Percentiles rank a stretch among this genome's conserved stretches.
Conservation (phyloP, 805 yeast genomes). For the Monosporozyma solicola region DNA sequence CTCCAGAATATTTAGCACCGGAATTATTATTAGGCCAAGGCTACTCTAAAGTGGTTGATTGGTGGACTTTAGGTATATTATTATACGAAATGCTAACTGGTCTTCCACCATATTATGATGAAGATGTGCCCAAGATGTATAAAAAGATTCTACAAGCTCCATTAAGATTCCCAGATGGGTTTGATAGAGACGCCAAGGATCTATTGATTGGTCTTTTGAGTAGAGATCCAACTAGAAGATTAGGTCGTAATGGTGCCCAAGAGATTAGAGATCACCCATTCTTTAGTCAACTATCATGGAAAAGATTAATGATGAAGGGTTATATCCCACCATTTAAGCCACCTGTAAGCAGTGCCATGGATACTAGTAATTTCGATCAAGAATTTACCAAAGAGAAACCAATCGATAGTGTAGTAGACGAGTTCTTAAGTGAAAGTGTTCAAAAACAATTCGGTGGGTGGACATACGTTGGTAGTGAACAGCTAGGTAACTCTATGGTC, state of each 20-base stretch:
- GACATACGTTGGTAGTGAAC: conserved; percentile 79
- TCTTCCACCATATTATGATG: conserved; percentile 94
- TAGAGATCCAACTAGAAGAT: conserved; percentile 75
- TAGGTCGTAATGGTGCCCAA: conserved; percentile 71
- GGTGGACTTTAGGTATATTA: conserved; percentile 97
- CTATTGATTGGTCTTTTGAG: conserved; percentile 64
- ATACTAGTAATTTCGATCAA: conserved; percentile 87
- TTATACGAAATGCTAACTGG: conserved; percentile 96
- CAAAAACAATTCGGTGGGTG: conserved; percentile 98
- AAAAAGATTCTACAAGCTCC: conserved; percentile 87
- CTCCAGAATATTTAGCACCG: conserved; percentile 96
- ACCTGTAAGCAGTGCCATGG: conserved; percentile 72
- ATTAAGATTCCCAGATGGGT: conserved; percentile 75
- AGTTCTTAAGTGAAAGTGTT: conserved; percentile 84
- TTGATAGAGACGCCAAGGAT: conserved; percentile 81
- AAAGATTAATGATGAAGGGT: conserved; percentile 68
- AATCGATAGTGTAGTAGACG: conserved; percentile 90
- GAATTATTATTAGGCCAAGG: conserved; percentile 88
- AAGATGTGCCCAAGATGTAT: conserved; percentile 88
- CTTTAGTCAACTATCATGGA: conserved; percentile 87
- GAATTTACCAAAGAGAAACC: conserved; percentile 92
- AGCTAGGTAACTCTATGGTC: conserved; percentile 31
- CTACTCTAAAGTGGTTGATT: conserved; percentile 90
- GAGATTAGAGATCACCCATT: conserved; percentile 80
- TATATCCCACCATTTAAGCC: conserved; percentile 96